A percentile compares a stretch with the other conserved stretches of the same genome.
These are phyloP conservation scores for Coemansia umbellata DNA, from an alignment of 192 early-diverging fungal species.

Conservation along the genomic window DNA sequence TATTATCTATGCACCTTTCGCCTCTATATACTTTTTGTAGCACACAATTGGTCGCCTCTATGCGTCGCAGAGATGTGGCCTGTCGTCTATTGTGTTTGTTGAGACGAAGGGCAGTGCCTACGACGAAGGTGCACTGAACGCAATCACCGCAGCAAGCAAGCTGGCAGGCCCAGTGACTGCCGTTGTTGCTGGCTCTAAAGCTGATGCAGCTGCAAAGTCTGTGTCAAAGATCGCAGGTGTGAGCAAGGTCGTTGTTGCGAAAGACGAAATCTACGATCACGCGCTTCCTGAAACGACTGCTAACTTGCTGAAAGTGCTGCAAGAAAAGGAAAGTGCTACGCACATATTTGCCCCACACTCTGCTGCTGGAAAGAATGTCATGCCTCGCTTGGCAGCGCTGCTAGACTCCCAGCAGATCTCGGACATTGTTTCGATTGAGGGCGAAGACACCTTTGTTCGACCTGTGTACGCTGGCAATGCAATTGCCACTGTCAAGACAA, in stretches of 20 bases:
- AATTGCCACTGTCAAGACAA: slow-evolving; percentile 91
- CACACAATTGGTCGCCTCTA: slow-evolving; percentile 15
- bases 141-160: slow-evolving; percentile 79
- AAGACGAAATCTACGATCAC: slow-evolving; percentile 74
- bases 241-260: slow-evolving; percentile 81
- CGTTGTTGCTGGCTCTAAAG: slow-evolving; percentile 77
- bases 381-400: slow-evolving; percentile 90
- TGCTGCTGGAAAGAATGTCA: slow-evolving; percentile 89
- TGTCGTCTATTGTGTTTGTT: slow-evolving; percentile 79
- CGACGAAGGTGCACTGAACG: slow-evolving; percentile 73
- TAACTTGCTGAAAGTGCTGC: slow-evolving; percentile 62
- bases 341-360: slow-evolving; percentile 87
- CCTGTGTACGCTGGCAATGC: slow-evolving; percentile 99
- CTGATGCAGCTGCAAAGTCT: slow-evolving; percentile 59
- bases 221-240: slow-evolving; percentile 66
- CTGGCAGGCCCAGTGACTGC: slow-evolving; percentile 82
- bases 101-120: slow-evolving; percentile 77
- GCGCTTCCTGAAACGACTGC: slow-evolving; percentile 78
- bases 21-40: neutral
- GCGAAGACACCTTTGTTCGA: slow-evolving; percentile 85
- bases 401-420: slow-evolving; percentile 89
- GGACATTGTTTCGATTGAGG: slow-evolving; percentile 77
- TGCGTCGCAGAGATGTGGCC: slow-evolving; percentile 15
- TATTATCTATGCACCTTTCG: too few species aligned
- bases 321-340: slow-evolving; percentile 69